Base-by-base conservation (phyloP, 805 yeast species). In the Candida ortonii region DNA sequence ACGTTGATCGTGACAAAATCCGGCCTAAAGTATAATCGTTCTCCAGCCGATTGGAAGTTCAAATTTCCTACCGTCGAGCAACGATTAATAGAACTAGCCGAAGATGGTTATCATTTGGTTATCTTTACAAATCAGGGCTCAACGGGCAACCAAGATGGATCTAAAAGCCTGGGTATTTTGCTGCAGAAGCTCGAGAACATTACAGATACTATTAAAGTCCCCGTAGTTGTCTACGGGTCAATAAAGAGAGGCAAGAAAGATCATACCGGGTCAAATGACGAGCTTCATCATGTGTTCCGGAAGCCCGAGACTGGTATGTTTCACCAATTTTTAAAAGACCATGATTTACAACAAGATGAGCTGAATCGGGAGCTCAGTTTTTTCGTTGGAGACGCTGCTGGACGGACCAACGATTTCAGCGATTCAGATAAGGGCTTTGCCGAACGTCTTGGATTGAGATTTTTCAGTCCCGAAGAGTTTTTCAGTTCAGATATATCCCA, bases 341-440 rank as follows among this genome's bases (percentile, higher is more conserved):
- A 76, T 10, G 38, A 49, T 11, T n/a, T 30, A 0, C 49, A 52
- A 3, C 42, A 44, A 0, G 49, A 50, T 3, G 37, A 38, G 7
- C 46, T 78, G 2, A 78, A 77, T 47, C 31, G 53, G 30, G 60
- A 53, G 0, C 44, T 58, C 7, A 73, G 85, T 32, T 66, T 79
- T 34, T 93, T 62, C 56, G 89, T 88, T n/a, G 98, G 98, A 5
- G 98, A 90, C 63, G 97, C 97, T 0, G 97, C 96, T 6, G 98
- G 97, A 1, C 67, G 97, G 34, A 50, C 54, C 2, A 57, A 52
- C 0, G 97, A 90, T 57, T 84, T 81, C 53, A 84, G 93, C 67
- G 88, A 84, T 47, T 74, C 84, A 30, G 98, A 90, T 57, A 58
- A 55, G 43, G 53, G 41, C 36, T 89, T 89, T 67, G 96, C 97